Percentiles rank a stretch among this genome's conserved stretches.
phyloP scores from a whole-genome alignment of 441 rosid species.

The Populus tomentosa region DNA sequence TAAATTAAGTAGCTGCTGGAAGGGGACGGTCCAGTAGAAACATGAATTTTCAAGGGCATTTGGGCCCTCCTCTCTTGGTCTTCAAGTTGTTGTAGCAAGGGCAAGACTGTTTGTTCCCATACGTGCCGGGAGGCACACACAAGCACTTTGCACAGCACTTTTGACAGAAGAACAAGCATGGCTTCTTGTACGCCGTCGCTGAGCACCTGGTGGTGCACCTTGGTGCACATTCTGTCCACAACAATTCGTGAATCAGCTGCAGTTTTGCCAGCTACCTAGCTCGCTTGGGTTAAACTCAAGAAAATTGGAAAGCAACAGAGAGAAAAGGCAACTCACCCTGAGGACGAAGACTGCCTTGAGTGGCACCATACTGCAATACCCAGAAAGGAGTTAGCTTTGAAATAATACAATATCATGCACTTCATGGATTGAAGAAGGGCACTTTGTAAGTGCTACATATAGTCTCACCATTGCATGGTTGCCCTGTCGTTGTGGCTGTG shows the following conservation, averaged over 20 bases:
- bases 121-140: conserved; percentile 32
- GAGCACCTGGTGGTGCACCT: conserved; percentile 40
- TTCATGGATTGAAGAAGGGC: neutral
- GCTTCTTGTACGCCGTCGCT: conserved; percentile 37
- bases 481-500: neutral
- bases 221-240: conserved; percentile 26
- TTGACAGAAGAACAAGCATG: conserved; percentile 68
- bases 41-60: conserved; percentile 34
- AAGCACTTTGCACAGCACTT: conserved; percentile 64
- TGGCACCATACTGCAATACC: neutral
- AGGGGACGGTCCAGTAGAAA: neutral
- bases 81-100: conserved; percentile 32
- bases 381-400: neutral
- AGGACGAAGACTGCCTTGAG: neutral
- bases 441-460: neutral
- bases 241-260: neutral
- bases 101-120: neutral
- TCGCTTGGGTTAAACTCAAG: neutral
- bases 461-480: neutral
- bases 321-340: neutral
- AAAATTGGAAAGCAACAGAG: neutral
- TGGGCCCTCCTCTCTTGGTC: conserved; percentile 55
- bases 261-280: neutral
- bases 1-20: conserved; percentile 38
- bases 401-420: neutral